A percentile compares a stretch with the other conserved stretches of the same genome.
phyloP scores from a whole-genome alignment of 2,329 filamentous ascomycete species.

The Chaetomium globosum region DNA sequence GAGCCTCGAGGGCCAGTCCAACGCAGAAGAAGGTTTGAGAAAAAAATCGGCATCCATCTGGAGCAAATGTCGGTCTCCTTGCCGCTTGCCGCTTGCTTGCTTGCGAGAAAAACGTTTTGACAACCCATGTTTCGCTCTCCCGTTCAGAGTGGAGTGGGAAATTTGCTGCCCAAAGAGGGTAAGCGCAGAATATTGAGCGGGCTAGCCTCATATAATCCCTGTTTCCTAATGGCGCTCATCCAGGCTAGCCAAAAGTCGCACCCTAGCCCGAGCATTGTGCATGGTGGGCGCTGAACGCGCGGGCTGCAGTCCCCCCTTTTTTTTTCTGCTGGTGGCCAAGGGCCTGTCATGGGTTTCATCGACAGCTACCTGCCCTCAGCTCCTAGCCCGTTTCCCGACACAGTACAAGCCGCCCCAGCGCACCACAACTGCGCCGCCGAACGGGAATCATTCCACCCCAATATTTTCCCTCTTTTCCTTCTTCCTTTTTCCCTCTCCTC shows the following conservation, averaged over 20 bases:
- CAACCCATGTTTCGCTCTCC: conserved; percentile 11
- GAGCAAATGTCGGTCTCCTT: not conserved
- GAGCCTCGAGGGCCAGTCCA: not conserved
- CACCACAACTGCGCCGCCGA: conserved; percentile 28
- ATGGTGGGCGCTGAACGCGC: conserved; percentile 27
- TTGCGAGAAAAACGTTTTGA: conserved; percentile 1
- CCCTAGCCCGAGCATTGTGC: conserved; percentile 28
- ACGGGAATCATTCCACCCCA: conserved; percentile 29
- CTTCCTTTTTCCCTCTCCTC: conserved; percentile 25
- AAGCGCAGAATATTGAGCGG: conserved; percentile 25
- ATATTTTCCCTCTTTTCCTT: conserved; percentile 29
- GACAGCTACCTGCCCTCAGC: conserved; percentile 31
- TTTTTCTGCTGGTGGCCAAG: conserved; percentile 13
- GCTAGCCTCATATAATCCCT: conserved; percentile 10
- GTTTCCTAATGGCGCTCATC: conserved; percentile 30
- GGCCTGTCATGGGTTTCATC: conserved; percentile 31
- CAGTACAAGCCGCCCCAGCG: conserved; percentile 19
- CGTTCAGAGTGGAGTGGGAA: conserved; percentile 24
- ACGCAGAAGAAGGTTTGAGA: not conserved
- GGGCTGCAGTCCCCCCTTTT: conserved; percentile 26
- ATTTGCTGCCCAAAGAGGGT: conserved; percentile 32
- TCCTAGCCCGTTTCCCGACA: conserved; percentile 29
- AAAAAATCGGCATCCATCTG: not conserved
- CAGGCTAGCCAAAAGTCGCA: conserved; percentile 24
- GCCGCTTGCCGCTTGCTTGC: conserved; percentile 7